A percentile compares a stretch with the other conserved stretches of the same genome.
Evolutionary conservation across 352 stramenopile genomes (phyloP).

Genomic region (Pythium sp.): DNA sequence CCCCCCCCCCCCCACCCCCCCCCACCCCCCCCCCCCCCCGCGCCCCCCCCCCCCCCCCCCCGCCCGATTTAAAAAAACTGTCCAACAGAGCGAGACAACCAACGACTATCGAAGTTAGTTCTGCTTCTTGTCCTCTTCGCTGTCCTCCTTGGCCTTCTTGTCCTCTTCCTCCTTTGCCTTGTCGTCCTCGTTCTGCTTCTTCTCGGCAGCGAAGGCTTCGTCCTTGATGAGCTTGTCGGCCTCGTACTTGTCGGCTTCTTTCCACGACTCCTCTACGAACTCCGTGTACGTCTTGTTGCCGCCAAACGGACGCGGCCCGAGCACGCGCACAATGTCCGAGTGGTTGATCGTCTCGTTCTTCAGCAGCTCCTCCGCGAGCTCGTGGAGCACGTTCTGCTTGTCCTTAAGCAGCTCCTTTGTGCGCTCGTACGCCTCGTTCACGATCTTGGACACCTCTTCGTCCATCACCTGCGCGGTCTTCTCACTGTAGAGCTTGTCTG

Average conservation of each 20-base stretch:
- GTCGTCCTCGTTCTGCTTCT: background rate
- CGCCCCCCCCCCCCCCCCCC: no score
- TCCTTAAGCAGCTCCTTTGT: constrained; percentile 94
- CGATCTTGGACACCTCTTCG: constrained; percentile 96
- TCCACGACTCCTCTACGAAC: constrained; percentile 91
- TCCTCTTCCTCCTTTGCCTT: background rate
- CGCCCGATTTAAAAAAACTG: background rate
- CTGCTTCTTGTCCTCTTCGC: constrained; percentile 1
- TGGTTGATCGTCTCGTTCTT: constrained; percentile 99
- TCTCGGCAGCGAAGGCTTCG: background rate
- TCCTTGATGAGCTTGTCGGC: constrained; percentile 54
- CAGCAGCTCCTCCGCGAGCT: constrained; percentile 94
- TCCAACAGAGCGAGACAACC: background rate
- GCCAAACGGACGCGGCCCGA: constrained; percentile 93
- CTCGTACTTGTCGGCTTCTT: constrained; percentile 80
- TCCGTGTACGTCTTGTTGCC: constrained; percentile 96
- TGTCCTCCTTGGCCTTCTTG: constrained; percentile 3
- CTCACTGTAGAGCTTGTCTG: constrained; percentile 97
- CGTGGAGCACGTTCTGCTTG: constrained; percentile 92
- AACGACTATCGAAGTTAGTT: background rate
- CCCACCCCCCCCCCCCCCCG: no score
- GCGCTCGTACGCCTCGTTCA: constrained; percentile 95
- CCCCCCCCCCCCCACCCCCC: no score
- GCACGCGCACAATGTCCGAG: constrained; percentile 94
- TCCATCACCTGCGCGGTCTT: constrained; percentile 98